Evolutionary conservation across 108 stramenopile genomes (phyloP).

Genomic region (Nitzschia sp.): DNA sequence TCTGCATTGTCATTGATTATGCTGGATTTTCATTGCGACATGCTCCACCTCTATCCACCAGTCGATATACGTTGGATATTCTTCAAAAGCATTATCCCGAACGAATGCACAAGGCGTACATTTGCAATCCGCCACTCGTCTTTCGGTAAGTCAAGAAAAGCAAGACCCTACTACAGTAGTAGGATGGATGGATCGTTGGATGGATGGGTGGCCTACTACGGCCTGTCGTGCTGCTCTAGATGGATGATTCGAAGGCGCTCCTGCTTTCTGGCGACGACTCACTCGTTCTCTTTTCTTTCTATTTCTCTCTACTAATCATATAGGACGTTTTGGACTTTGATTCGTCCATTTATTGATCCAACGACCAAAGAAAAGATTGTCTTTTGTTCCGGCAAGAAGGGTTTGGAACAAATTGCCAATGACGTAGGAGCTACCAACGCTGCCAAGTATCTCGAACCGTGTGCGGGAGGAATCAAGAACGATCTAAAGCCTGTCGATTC

Average conservation of each 20-base stretch:
- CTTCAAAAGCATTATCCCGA: slow-evolving; percentile 91
- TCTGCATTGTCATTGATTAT: slow-evolving; percentile 89
- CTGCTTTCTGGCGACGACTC: not conserved
- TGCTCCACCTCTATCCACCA: slow-evolving; percentile 77
- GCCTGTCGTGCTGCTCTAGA: too few relatives aligned
- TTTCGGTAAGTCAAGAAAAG: slow-evolving; percentile 58
- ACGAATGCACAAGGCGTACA: slow-evolving; percentile 76
- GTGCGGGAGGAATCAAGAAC: slow-evolving; percentile 51
- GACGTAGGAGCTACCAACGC: slow-evolving; percentile 12
- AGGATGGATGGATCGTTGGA: too few relatives aligned
- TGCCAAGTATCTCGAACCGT: slow-evolving; percentile 48
- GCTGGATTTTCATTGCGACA: slow-evolving; percentile 70
- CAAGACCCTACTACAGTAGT: too few relatives aligned
- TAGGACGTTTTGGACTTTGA: slow-evolving; percentile 72
- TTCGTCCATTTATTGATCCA: slow-evolving; percentile 87
- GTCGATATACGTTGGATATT: slow-evolving; percentile 74
- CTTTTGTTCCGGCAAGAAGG: slow-evolving; percentile 61
- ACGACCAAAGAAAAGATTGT: slow-evolving; percentile 82
- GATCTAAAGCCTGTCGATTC: slow-evolving; percentile 52
- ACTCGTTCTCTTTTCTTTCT: not conserved
- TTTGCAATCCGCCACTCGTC: slow-evolving; percentile 83
- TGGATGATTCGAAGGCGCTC: too few relatives aligned
- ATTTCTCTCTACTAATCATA: not conserved
- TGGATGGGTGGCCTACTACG: too few relatives aligned
- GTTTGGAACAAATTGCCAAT: slow-evolving; percentile 42